These are phyloP conservation scores for Alternaria sp. DNA, from an alignment of 2,329 filamentous ascomycete species.

Conservation along the genomic window DNA sequence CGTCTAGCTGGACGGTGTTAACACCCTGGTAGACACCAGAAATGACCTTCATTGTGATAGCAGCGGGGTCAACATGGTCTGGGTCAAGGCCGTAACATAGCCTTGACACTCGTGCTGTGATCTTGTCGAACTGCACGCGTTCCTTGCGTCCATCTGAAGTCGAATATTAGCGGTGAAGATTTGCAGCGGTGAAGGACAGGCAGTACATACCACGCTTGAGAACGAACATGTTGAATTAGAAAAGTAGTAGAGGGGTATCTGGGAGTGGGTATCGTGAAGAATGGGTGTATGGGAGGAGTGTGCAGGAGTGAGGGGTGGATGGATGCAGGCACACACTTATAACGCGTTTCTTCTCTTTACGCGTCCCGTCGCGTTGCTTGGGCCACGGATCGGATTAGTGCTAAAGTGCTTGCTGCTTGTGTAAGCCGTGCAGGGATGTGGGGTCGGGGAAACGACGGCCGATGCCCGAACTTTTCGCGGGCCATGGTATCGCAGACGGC, in stretches of 20 bases:
- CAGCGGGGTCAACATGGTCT: slow-evolving; percentile 95
- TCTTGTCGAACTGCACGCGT: slow-evolving; percentile 99
- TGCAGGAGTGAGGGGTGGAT: slow-evolving; percentile 32
- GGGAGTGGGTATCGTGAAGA: slow-evolving; percentile 40
- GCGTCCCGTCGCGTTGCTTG: slow-evolving; percentile 32
- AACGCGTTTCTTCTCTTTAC: slow-evolving; percentile 33
- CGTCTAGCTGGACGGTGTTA: slow-evolving; percentile 94
- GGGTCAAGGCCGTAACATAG: slow-evolving; percentile 97
- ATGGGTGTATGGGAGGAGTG: slow-evolving; percentile 28
- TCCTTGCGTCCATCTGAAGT: slow-evolving; percentile 94
- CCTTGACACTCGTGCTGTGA: slow-evolving; percentile 96
- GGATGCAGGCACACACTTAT: slow-evolving; percentile 35
- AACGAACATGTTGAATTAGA: slow-evolving; percentile 51
- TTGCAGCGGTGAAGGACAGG: slow-evolving; percentile 29
- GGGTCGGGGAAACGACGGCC: slow-evolving; percentile 30
- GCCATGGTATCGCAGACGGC: slow-evolving; percentile 3
- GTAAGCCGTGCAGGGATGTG: slow-evolving; percentile 12
- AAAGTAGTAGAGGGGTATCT: slow-evolving; percentile 33
- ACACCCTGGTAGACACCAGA: slow-evolving; percentile 99
- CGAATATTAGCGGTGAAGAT: slow-evolving; percentile 36
- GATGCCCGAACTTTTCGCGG: slow-evolving; percentile 39
- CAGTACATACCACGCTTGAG: slow-evolving; percentile 54
- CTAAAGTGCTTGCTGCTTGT: slow-evolving; percentile 34
- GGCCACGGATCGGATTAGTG: slow-evolving; percentile 24
- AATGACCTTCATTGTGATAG: slow-evolving; percentile 99